Conservation (phyloP, 805 yeast species). For the Ogataea ganodermae region DNA sequence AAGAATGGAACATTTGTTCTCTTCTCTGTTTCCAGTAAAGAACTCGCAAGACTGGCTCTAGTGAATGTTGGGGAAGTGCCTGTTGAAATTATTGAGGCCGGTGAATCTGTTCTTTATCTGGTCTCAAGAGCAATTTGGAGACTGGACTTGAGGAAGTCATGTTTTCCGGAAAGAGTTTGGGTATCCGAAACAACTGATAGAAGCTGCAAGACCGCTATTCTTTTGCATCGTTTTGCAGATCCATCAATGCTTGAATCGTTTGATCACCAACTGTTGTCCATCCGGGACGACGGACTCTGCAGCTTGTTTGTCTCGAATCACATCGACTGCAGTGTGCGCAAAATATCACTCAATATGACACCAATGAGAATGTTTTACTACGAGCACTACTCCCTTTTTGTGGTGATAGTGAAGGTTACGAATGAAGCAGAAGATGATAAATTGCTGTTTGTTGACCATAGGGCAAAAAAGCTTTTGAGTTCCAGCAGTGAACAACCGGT, state of each 20-base stretch:
- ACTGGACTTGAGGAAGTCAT: slow-evolving; percentile 24
- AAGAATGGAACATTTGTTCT: slow-evolving; percentile 25
- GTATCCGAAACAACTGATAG: slow-evolving; percentile 29
- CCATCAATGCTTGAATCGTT: slow-evolving; percentile 4
- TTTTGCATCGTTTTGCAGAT: slow-evolving; percentile 10
- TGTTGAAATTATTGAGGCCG: slow-evolving; percentile 17
- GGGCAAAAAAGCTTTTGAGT: slow-evolving; percentile 14
- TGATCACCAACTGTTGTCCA: slow-evolving; percentile 26
- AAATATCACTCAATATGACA: slow-evolving; percentile 27
- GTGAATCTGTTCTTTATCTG: slow-evolving; percentile 17
- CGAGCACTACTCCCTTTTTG: slow-evolving; percentile 24
- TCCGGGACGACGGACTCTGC: slow-evolving; percentile 39
- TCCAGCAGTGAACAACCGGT: slow-evolving; percentile 6
- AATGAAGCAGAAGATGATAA: slow-evolving; percentile 13
- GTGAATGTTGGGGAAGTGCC: slow-evolving; percentile 25
- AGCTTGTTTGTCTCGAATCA: slow-evolving; percentile 21
- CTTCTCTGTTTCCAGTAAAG: not conserved
- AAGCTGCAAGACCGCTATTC: slow-evolving; percentile 18
- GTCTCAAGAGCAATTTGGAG: slow-evolving; percentile 32
- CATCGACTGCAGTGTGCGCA: slow-evolving; percentile 24
- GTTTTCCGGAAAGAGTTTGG: slow-evolving; percentile 30
- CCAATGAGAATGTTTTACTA: slow-evolving; percentile 33
- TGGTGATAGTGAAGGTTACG: slow-evolving; percentile 19
- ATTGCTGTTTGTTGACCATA: slow-evolving; percentile 29
- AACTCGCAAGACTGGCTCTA: not conserved